These are phyloP conservation scores for Lotus japonicus DNA, from an alignment of 306 rosid genomes.

Conservation along the genomic window DNA sequence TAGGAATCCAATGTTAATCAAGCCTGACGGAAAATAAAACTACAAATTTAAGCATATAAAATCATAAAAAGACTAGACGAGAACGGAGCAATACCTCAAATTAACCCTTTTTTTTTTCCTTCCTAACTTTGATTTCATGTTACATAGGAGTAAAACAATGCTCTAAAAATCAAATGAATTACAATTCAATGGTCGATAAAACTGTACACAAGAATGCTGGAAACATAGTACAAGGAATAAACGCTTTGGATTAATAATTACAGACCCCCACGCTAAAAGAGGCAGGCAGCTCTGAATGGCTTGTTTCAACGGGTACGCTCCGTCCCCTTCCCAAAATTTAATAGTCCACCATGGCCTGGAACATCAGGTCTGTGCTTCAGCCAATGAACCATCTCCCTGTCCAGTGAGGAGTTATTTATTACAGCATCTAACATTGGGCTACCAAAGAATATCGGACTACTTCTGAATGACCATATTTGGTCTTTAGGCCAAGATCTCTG, in stretches of 20 bases:
- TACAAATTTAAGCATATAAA: background rate
- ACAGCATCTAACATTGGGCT: slow-evolving; percentile 95
- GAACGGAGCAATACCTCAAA: slow-evolving; percentile 9
- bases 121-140: slow-evolving; percentile 37
- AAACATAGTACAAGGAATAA: slow-evolving; percentile 34
- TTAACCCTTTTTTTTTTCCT: background rate
- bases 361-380: slow-evolving; percentile 74
- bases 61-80: background rate
- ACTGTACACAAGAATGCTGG: slow-evolving; percentile 78
- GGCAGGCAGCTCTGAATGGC: slow-evolving; percentile 57
- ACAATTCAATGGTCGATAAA: slow-evolving; percentile 47
- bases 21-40: too few species aligned
- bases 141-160: slow-evolving; percentile 49
- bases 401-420: slow-evolving; percentile 49
- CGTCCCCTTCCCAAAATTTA: slow-evolving; percentile 40
- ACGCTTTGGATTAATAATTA: slow-evolving; percentile 40
- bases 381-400: slow-evolving; percentile 94
- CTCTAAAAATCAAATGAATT: slow-evolving; percentile 57
- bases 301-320: slow-evolving; percentile 28
- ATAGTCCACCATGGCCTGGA: slow-evolving; percentile 78
- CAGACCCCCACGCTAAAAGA: slow-evolving; percentile 56
- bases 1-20: too few species aligned
- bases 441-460: slow-evolving; percentile 58
- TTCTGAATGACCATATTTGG: slow-evolving; percentile 85
- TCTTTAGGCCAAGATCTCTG: slow-evolving; percentile 96